phyloP scores from a whole-genome alignment of 306 rosid genomes.

The Cicer yamashitae region DNA sequence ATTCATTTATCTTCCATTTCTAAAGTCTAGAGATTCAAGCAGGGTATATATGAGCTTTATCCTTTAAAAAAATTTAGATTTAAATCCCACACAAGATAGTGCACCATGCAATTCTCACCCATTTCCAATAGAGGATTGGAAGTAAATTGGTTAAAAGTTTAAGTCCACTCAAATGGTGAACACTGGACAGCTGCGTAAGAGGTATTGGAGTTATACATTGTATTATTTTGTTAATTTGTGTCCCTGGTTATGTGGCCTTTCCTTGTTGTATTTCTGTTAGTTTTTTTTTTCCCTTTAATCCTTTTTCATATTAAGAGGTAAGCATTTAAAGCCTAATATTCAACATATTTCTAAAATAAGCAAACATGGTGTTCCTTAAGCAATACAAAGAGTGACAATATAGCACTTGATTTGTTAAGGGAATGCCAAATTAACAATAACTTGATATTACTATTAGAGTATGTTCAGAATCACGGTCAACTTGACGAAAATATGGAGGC shows the following conservation, averaged over 20 bases:
- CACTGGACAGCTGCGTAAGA: neutral
- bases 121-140: neutral
- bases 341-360: constrained; percentile 16
- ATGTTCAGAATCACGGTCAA: too few relatives aligned
- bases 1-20: constrained; percentile 6
- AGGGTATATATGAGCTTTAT: neutral
- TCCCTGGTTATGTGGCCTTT: too few relatives aligned
- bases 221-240: too few relatives aligned
- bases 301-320: neutral
- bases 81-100: constrained; percentile 24
- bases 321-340: constrained; percentile 3
- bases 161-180: neutral
- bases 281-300: too few relatives aligned
- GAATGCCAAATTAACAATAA: too few relatives aligned
- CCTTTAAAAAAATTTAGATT: neutral
- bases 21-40: neutral
- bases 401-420: too few relatives aligned
- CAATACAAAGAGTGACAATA: too few relatives aligned
- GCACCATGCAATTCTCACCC: constrained; percentile 8
- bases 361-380: neutral
- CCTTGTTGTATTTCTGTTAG: too few relatives aligned
- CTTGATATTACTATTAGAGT: too few relatives aligned
- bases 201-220: neutral
- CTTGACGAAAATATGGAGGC: too few relatives aligned
- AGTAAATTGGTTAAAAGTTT: neutral